These are phyloP conservation scores for Kodamaea suecica DNA, from an alignment of 1,139 yeast species.

Conservation along the genomic window DNA sequence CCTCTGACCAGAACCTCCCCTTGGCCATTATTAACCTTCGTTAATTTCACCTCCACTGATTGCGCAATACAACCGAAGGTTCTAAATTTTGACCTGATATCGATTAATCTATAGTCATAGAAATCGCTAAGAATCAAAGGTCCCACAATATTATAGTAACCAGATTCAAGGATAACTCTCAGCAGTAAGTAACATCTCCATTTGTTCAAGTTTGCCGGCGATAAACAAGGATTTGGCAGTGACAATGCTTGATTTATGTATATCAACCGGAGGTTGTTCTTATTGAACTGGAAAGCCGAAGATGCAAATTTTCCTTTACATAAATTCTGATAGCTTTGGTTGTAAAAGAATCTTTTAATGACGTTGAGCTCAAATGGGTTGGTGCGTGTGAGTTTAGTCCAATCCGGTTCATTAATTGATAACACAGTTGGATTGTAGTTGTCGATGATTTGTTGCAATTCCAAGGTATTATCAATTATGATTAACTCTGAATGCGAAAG, in stretches of 20 bases:
- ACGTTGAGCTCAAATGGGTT: conserved; percentile 11
- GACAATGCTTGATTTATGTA: conserved; percentile 31
- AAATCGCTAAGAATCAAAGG: conserved; percentile 58
- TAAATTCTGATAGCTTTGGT: conserved; percentile 22
- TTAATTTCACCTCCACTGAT: conserved; percentile 48
- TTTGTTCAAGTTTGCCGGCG: conserved; percentile 35
- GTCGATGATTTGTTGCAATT: conserved; percentile 13
- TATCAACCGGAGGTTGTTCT: conserved; percentile 34
- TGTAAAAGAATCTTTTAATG: conserved; percentile 15
- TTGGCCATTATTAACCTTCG: conserved; percentile 26
- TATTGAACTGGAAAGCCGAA: conserved; percentile 8
- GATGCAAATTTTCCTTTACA: conserved; percentile 30
- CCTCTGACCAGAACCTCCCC: conserved; percentile 64
- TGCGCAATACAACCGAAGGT: conserved; percentile 50
- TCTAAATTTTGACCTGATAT: conserved; percentile 13
- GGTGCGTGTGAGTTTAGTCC: conserved; percentile 10
- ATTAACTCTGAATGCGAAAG: conserved; percentile 22
- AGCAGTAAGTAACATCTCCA: conserved; percentile 47
- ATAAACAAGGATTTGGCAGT: conserved; percentile 12
- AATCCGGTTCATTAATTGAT: conserved; percentile 18
- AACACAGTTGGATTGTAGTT: conserved; percentile 24
- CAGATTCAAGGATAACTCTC: conserved; percentile 53
- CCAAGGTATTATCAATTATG: conserved; percentile 12
- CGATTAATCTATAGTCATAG: conserved; percentile 56
- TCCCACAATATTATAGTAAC: conserved; percentile 49